Evolutionary conservation across 768 basidiomycete species (phyloP).

Genomic region (Boletus vermiculosoides): DNA sequence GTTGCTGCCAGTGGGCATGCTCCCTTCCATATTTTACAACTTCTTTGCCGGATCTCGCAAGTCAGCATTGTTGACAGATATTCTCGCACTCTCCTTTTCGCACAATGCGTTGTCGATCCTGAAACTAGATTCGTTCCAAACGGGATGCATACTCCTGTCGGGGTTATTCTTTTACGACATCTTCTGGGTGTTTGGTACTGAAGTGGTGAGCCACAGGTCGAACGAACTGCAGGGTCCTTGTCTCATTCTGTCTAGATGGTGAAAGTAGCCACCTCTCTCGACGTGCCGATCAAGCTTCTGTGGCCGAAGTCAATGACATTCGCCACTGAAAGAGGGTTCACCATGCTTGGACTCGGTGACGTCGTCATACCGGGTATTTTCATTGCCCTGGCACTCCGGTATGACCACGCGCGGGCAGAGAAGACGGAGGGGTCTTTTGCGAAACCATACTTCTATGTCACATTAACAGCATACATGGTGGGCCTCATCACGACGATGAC

Average conservation of each 20-base stretch:
- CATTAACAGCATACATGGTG: constrained; percentile 65
- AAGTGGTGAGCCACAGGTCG: constrained; percentile 58
- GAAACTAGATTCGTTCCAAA: constrained; percentile 86
- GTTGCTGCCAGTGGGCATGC: constrained; percentile 55
- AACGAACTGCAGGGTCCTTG: not conserved
- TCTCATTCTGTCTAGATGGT: constrained; percentile 65
- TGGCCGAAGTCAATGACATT: constrained; percentile 71
- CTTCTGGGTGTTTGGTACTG: constrained; percentile 91
- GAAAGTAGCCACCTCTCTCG: constrained; percentile 83
- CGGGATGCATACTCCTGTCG: constrained; percentile 76
- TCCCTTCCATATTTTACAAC: constrained; percentile 67
- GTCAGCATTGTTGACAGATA: constrained; percentile 73
- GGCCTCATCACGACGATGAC: constrained; percentile 77
- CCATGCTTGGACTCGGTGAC: constrained; percentile 93
- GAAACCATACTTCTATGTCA: constrained; percentile 76
- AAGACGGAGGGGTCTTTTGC: constrained; percentile 39
- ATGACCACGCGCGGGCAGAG: constrained; percentile 59
- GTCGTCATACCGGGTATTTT: constrained; percentile 70
- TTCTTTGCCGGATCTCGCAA: constrained; percentile 44
- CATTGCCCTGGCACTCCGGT: constrained; percentile 82
- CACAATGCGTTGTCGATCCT: constrained; percentile 77
- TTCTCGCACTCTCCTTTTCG: constrained; percentile 74
- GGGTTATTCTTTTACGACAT: constrained; percentile 93
- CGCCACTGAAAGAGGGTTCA: constrained; percentile 56
- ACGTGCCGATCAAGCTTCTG: constrained; percentile 91